These are phyloP conservation scores for Paraglomus occultum DNA, from an alignment of 192 early-diverging fungal genomes.

Conservation along the genomic window DNA sequence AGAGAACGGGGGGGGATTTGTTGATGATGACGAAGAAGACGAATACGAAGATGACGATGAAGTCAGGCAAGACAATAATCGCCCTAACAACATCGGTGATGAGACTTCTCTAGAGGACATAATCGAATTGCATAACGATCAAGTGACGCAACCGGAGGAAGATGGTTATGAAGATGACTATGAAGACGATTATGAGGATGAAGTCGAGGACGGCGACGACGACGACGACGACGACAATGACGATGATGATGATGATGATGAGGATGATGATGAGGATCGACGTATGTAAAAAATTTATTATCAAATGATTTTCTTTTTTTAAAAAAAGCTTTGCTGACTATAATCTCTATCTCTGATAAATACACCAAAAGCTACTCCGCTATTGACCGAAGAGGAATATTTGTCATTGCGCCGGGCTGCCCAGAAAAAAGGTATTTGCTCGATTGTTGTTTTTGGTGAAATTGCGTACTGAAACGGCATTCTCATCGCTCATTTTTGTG, in stretches of 20 bases:
- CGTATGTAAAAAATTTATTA: neutral
- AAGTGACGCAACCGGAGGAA: conserved; percentile 16
- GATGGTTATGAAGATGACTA: neutral
- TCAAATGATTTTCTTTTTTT: conserved; percentile 1
- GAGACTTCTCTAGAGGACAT: conserved; percentile 27
- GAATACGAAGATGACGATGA: conserved; percentile 45
- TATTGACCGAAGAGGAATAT: conserved; percentile 40
- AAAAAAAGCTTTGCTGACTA: neutral
- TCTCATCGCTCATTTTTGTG: neutral
- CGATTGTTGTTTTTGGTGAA: neutral
- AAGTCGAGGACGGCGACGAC: neutral
- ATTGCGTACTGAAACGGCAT: neutral
- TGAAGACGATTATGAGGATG: conserved; percentile 9
- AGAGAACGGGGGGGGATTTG: conserved; percentile 32
- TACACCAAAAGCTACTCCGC: neutral
- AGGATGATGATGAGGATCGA: neutral
- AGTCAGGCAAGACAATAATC: conserved; percentile 29
- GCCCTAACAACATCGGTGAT: conserved; percentile 27
- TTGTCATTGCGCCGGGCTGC: conserved; percentile 28
- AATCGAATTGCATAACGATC: conserved; percentile 26
- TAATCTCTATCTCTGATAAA: neutral
- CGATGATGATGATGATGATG: conserved; percentile 2
- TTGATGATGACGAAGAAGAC: conserved; percentile 35
- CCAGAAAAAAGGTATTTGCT: conserved; percentile 20
- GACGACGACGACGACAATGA: conserved; percentile 9